These are phyloP conservation scores for Penicillium maclennaniae DNA, from an alignment of 495 filamentous ascomycete genomes.

Conservation along the genomic window DNA sequence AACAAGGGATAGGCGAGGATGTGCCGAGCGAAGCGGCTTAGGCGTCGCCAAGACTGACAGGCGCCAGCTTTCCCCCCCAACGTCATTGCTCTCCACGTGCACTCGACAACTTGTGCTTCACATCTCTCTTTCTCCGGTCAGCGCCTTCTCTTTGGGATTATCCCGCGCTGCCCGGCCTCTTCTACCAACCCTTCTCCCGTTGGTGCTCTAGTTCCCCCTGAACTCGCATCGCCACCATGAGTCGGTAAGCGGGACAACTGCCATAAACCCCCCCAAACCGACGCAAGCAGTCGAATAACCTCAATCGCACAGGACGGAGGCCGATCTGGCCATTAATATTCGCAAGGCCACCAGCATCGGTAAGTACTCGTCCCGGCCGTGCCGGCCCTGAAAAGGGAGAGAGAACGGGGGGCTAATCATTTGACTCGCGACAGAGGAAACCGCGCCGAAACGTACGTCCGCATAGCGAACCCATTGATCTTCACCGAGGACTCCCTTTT, in stretches of 20 bases:
- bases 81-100: constrained; percentile 36
- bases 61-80: constrained; percentile 38
- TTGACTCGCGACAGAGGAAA: constrained; percentile 62
- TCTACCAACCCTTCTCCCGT: constrained; percentile 20
- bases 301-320: constrained; percentile 65
- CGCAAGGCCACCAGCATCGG: constrained; percentile 90
- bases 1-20: constrained; percentile 14
- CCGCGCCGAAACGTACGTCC: constrained; percentile 81
- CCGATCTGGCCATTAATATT: constrained; percentile 91
- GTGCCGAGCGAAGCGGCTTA: constrained; percentile 21
- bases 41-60: constrained; percentile 34
- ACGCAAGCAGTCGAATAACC: constrained; percentile 13
- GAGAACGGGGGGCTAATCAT: constrained; percentile 23
- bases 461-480: not conserved
- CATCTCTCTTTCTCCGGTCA: constrained; percentile 12
- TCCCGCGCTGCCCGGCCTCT: constrained; percentile 23
- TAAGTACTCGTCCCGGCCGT: constrained; percentile 31
- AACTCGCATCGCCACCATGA: constrained; percentile 34
- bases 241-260: constrained; percentile 36
- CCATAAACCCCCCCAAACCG: not conserved
- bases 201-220: constrained; percentile 22
- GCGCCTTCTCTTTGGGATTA: constrained; percentile 8
- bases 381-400: constrained; percentile 6
- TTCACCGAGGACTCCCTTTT: not conserved
- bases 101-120: constrained; percentile 4